Conservation (phyloP, 2,329 filamentous ascomycete species). For the Fusarium torreyae region DNA sequence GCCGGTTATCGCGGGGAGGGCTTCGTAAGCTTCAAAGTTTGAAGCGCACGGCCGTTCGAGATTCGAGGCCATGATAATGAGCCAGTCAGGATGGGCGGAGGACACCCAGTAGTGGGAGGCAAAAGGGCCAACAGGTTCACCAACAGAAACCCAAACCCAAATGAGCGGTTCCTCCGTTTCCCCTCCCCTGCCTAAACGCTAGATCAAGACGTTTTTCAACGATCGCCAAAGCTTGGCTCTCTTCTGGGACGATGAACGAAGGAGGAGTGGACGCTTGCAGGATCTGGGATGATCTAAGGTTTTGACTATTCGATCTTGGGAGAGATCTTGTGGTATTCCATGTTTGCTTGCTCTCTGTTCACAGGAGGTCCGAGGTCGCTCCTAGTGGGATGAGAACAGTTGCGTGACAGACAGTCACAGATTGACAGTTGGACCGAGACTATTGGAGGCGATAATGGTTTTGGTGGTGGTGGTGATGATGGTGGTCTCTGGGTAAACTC, state of each 20-base stretch:
- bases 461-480: background rate
- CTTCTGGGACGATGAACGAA: background rate
- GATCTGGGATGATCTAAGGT: conserved; percentile 36
- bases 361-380: conserved; percentile 25
- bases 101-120: conserved; percentile 31
- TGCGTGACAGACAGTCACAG: conserved; percentile 23
- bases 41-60: conserved; percentile 11
- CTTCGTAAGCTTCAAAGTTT: conserved; percentile 36
- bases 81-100: conserved; percentile 19
- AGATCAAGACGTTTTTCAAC: conserved; percentile 25
- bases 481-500: conserved; percentile 3
- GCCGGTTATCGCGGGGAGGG: conserved; percentile 31
- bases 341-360: conserved; percentile 1
- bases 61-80: conserved; percentile 2
- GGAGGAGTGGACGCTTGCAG: conserved; percentile 40
- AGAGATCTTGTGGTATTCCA: conserved; percentile 29
- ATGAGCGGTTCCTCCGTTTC: conserved; percentile 26
- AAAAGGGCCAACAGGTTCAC: conserved; percentile 35
- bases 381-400: conserved; percentile 15
- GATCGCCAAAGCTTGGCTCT: conserved; percentile 26
- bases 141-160: conserved; percentile 26
- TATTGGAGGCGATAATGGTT: conserved; percentile 8
- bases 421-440: conserved; percentile 2
- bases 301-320: conserved; percentile 40
- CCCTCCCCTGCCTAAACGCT: conserved; percentile 20